These are phyloP conservation scores for Torulaspora delbrueckii DNA, from an alignment of 805 yeast genomes.

Conservation along the genomic window DNA sequence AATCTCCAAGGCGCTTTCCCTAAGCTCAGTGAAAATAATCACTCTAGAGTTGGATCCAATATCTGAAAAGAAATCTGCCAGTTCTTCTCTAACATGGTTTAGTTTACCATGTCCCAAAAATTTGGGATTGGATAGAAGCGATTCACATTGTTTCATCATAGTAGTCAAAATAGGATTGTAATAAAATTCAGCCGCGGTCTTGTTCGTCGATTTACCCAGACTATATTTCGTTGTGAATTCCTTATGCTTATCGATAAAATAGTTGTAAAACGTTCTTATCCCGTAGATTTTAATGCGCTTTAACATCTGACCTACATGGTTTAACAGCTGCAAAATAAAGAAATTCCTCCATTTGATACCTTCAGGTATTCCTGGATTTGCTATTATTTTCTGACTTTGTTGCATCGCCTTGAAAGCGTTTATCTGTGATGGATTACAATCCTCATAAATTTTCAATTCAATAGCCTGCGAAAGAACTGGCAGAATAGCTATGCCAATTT, in stretches of 20 bases:
- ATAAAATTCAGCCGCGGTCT: slow-evolving; percentile 58
- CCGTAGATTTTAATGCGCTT: slow-evolving; percentile 78
- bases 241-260: slow-evolving; percentile 53
- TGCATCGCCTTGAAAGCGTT: slow-evolving; percentile 70
- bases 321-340: slow-evolving; percentile 56
- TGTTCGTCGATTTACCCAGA: slow-evolving; percentile 58
- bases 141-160: slow-evolving; percentile 44
- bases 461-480: slow-evolving; percentile 65
- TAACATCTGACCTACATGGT: slow-evolving; percentile 67
- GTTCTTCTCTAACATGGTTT: slow-evolving; percentile 51
- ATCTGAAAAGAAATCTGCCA: slow-evolving; percentile 49
- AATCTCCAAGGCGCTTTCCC: slow-evolving; percentile 88
- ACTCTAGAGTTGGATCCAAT: slow-evolving; percentile 56
- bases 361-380: slow-evolving; percentile 53
- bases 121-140: slow-evolving; percentile 35
- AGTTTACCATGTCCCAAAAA: slow-evolving; percentile 69
- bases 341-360: slow-evolving; percentile 71
- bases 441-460: slow-evolving; percentile 56
- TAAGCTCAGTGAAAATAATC: slow-evolving; percentile 79
- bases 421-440: slow-evolving; percentile 60
- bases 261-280: slow-evolving; percentile 64
- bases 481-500: slow-evolving; percentile 56
- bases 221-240: slow-evolving; percentile 57
- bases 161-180: slow-evolving; percentile 45
- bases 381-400: slow-evolving; percentile 53